A percentile compares a stretch with the other conserved stretches of the same genome.
phyloP scores from a whole-genome alignment of 148 eudicot genomes.

The Fagopyrum esculentum region DNA sequence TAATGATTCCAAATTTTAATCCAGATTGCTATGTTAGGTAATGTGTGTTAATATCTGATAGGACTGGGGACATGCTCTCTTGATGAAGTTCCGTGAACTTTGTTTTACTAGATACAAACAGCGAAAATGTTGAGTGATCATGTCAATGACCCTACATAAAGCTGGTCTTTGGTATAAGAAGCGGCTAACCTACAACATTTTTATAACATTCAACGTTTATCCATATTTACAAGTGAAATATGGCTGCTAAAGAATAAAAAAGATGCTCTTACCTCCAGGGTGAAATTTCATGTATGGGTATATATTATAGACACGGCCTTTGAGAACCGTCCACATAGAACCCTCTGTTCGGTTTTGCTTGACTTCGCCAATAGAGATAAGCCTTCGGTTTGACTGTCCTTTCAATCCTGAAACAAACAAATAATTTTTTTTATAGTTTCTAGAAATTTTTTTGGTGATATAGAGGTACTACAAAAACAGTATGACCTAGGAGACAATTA shows the following conservation, averaged over 20 bases:
- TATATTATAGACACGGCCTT: constrained; percentile 92
- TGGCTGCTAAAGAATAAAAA: background rate
- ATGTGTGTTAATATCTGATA: background rate
- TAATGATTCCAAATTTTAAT: background rate
- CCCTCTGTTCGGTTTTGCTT: constrained; percentile 76
- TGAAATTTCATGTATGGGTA: constrained; percentile 95
- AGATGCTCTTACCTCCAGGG: constrained; percentile 74
- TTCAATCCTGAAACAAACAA: constrained; percentile 45
- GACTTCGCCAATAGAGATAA: constrained; percentile 72
- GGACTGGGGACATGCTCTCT: background rate
- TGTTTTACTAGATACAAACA: background rate
- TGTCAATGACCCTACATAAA: no score
- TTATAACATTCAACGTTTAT: background rate
- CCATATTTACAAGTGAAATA: background rate
- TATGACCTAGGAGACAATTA: background rate
- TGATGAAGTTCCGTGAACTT: background rate
- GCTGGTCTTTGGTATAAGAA: no score
- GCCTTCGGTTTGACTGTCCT: constrained; percentile 81
- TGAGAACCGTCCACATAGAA: constrained; percentile 93
- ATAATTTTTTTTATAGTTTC: background rate
- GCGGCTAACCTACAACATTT: background rate
- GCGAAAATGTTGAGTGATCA: background rate
- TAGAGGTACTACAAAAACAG: background rate
- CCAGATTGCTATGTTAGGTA: background rate
- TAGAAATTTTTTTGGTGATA: background rate